Base-by-base conservation (phyloP, 768 basidiomycete species). In the Pluteus cervinus region DNA sequence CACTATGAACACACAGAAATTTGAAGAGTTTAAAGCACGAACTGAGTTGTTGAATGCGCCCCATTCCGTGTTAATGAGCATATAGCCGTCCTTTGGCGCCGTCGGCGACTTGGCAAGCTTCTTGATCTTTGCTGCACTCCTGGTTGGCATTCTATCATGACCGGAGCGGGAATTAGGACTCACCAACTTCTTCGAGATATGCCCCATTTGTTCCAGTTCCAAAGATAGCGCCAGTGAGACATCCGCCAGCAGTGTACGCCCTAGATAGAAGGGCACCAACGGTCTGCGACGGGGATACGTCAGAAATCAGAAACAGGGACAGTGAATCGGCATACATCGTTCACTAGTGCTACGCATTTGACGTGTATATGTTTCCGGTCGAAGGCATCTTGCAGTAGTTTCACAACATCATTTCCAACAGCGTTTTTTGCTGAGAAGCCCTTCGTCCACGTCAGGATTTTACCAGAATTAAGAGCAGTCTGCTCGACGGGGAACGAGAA, bases 161-260 rank as follows among this genome's bases (percentile, higher is more conserved):
- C 29, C 3, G 12, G 11, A 12, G 9, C 21, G 7, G 7, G 14
- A 11, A 16, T 20, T n/a, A 10, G 10, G 24, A 51, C 68, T 51
- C 42, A 73, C 73, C 58, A 21, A 92, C 66, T 47, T 86, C 73
- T 57, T 98, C 94, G 33, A 99, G 76, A 61, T 96, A 99, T 8
- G 96, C 96, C 21, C 96, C 96, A 54, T 99, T 99, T 4, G 96
- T 98, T 12, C 96, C 96, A 0, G 96, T 99, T 17, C 96, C 96
- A 55, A 98, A 98, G 51, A 98, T 98, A 38, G 84, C 84, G 32
- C 84, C 86, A 23, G 93, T 75, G 11, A 91, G 66, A 51, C 89
- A 94, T 5, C 86, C 86, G 14, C 96, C 96, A 3, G 80, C 76
- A n/a, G 86, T 86, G 56, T 99, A 99, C 7, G 92, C 86, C 31